Conservation (phyloP, 768 basidiomycete genomes). For the Termitomyces sp. region DNA sequence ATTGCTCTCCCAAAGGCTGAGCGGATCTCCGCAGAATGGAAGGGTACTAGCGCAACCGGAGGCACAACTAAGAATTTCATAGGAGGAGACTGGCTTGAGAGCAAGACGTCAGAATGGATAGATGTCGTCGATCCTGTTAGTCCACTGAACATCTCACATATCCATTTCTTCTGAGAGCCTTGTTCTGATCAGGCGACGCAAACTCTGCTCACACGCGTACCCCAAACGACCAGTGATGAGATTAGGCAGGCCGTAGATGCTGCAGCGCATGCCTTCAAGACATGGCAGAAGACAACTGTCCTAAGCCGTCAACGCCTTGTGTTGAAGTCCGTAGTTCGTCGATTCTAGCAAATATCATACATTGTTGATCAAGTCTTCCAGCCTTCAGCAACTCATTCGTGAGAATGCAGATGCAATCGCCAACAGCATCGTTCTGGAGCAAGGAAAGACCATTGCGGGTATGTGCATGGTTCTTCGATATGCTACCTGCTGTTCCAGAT, state of each 20-base stretch:
- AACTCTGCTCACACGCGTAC: conserved; percentile 85
- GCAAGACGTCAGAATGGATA: conserved; percentile 73
- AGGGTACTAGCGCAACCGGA: conserved; percentile 82
- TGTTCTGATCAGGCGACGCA: conserved; percentile 69
- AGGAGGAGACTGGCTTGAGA: conserved; percentile 85
- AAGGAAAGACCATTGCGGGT: conserved; percentile 93
- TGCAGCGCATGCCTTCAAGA: conserved; percentile 81
- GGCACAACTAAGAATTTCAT: conserved; percentile 90
- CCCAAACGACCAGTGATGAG: conserved; percentile 80
- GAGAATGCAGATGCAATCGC: conserved; percentile 85
- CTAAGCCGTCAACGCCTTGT: conserved; percentile 85
- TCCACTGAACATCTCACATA: conserved; percentile 1
- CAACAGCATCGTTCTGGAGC: conserved; percentile 87
- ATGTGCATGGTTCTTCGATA: conserved; percentile 10
- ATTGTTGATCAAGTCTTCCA: conserved; percentile 24
- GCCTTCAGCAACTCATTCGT: conserved; percentile 84
- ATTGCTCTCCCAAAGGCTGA: conserved; percentile 62
- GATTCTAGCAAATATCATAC: conserved; percentile 10
- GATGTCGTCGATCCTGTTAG: conserved; percentile 88
- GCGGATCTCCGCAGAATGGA: conserved; percentile 72
- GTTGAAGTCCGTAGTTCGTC: conserved; percentile 60
- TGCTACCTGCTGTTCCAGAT: no score
- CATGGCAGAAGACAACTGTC: conserved; percentile 85
- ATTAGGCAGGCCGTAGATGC: conserved; percentile 82
- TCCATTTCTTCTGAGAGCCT: conserved; percentile 5